phyloP scores from a whole-genome alignment of 2,329 filamentous ascomycete species.

The Penicillium sp. region DNA sequence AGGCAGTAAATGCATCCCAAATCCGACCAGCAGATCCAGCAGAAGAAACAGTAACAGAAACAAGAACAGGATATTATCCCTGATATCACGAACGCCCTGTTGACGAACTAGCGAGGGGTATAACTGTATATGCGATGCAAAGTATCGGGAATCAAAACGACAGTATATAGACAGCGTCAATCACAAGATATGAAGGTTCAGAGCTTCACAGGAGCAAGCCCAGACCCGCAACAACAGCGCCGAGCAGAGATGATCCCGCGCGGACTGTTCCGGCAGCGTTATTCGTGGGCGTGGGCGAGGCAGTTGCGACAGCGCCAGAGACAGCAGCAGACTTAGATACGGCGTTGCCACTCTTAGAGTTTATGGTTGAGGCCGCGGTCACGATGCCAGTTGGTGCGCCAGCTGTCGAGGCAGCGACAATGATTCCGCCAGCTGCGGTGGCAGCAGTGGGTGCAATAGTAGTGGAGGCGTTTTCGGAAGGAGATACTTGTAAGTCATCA shows the following conservation, averaged over 20 bases:
- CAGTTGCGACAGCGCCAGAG: conserved; percentile 2
- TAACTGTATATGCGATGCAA: conserved; percentile 3
- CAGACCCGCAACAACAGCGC: conserved; percentile 20
- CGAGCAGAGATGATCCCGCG: conserved; percentile 21
- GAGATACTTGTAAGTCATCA: conserved; percentile 3
- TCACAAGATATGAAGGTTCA: not conserved
- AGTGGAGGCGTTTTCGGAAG: conserved; percentile 1
- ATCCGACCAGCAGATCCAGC: conserved; percentile 8
- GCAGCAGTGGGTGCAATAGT: conserved; percentile 8
- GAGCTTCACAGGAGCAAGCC: conserved; percentile 19
- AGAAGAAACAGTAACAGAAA: not conserved
- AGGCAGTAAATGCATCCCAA: conserved; percentile 5
- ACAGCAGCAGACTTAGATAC: conserved; percentile 6
- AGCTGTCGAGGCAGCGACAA: conserved; percentile 22
- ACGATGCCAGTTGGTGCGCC: conserved; percentile 19
- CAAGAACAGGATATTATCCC: not conserved
- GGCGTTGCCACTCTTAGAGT: conserved; percentile 10
- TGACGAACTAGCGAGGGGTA: not conserved
- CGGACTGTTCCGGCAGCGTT: conserved; percentile 21
- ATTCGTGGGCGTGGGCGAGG: conserved; percentile 15
- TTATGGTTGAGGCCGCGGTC: conserved; percentile 19
- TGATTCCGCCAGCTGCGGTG: conserved; percentile 22
- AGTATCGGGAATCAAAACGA: not conserved
- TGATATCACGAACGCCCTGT: not conserved
- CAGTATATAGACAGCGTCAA: not conserved